Evolutionary conservation across 2,329 filamentous ascomycete species (phyloP).

Genomic region (Cercospora sp.): DNA sequence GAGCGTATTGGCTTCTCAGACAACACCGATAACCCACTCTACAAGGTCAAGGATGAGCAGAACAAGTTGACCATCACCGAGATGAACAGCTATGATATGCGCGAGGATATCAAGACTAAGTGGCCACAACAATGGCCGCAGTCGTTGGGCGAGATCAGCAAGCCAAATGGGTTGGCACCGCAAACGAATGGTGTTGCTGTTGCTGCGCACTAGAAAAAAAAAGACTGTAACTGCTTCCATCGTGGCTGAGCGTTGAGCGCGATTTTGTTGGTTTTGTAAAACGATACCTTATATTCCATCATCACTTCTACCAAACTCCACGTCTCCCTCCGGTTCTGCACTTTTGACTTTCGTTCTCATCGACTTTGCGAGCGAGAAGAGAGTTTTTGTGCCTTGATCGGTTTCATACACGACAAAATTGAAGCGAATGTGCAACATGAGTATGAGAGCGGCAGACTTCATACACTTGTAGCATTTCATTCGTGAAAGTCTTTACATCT

Average conservation of each 20-base stretch:
- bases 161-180: conserved; percentile 12
- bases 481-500: too few species aligned
- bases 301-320: neutral
- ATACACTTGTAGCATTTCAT: too few species aligned
- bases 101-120: conserved; percentile 28
- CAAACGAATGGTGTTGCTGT: conserved; percentile 11
- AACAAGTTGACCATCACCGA: conserved; percentile 67
- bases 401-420: too few species aligned
- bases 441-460: too few species aligned
- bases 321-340: too few species aligned
- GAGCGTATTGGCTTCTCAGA: conserved; percentile 58
- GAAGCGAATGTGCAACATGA: too few species aligned
- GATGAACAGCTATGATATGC: conserved; percentile 60
- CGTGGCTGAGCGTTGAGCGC: conserved; percentile 11
- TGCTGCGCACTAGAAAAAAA: conserved; percentile 2
- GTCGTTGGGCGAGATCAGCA: conserved; percentile 4
- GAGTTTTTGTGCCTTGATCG: too few species aligned
- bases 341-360: too few species aligned
- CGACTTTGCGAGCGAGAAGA: too few species aligned
- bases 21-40: conserved; percentile 58
- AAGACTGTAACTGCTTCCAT: neutral
- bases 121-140: conserved; percentile 24
- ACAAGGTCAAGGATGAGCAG: conserved; percentile 63
- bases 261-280: neutral
- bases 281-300: neutral